Evolutionary conservation across 2,329 filamentous ascomycete species (phyloP), one percentile per base, ranked within the genome.

Genomic region (Mycocentrospora acerina): DNA sequence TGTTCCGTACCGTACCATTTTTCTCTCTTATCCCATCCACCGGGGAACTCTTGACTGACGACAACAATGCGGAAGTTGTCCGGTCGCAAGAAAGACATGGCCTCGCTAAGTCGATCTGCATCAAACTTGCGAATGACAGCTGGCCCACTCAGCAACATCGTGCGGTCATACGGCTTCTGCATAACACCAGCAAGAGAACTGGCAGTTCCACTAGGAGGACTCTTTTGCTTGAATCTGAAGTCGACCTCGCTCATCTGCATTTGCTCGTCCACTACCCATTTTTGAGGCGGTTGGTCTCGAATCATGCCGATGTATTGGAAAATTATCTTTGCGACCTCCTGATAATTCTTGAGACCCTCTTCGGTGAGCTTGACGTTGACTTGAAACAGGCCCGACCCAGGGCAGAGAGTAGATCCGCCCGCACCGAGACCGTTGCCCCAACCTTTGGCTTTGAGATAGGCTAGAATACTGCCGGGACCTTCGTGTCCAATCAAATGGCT

Each of bases 1-100:
- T 96, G 95, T 60, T 97, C 90, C 0, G 93, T 98, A 7, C 91
- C 91, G 57, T 98, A 98, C 93, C 93, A 98, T 63, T 90, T 89
- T 72, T 98, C 93, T 61, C 86, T 94, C 64, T 84, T 72, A 50
- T 94, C 79, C 88, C 89, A 96, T 35, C 81, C 78, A 0, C 89
- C 90, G 0, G 90, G 90, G 52, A 84, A 86, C 7, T 87, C 85
- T 59, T 90, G 87, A 16, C 89, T 91, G 18, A 94, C 82, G 33
- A 97, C 76, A 2, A 82, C 84, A 65, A 96, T 78, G 19, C 88
- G 81, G 71, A 97, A 90, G 62, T 96, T 97, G 63, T 97, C 90
- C 0, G 90, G 87, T 14, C 84, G 79, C 32, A 98, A 71, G 58
- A 81, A 86, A 4, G 79, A 76, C 55, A 97, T 73, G 0, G 83